Conservation (phyloP, 805 yeast species). For the Ogataea kodamae region DNA sequence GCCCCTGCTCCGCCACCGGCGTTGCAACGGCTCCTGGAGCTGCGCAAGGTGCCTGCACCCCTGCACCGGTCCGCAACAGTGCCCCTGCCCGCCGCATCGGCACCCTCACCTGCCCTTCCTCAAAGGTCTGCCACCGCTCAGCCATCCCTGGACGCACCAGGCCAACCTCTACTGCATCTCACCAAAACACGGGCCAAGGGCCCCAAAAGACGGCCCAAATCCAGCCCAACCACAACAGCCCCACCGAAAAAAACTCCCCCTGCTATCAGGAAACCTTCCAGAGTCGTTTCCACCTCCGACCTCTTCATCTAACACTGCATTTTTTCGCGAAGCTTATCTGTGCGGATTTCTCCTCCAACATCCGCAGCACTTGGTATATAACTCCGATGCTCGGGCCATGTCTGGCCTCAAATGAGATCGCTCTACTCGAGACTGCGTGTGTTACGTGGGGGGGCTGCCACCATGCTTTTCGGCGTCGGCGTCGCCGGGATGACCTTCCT, state of each 20-base stretch:
- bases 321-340: not conserved
- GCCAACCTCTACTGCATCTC: constrained; percentile 38
- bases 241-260: constrained; percentile 26
- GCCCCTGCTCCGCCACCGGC: too few species aligned
- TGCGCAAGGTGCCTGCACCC: too few species aligned
- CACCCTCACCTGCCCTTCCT: constrained; percentile 1
- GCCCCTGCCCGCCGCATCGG: too few species aligned
- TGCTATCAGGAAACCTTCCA: constrained; percentile 26
- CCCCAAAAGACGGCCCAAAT: constrained; percentile 47
- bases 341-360: too few species aligned
- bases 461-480: constrained; percentile 1
- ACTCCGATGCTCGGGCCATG: too few species aligned
- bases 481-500: too few species aligned
- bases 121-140: constrained; percentile 12
- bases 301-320: constrained; percentile 19
- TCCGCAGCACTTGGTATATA: too few species aligned
- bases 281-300: constrained; percentile 27
- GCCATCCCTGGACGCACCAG: constrained; percentile 21
- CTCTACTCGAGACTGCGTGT: too few species aligned
- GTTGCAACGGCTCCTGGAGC: too few species aligned
- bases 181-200: constrained; percentile 49
- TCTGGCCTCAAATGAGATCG: too few species aligned
- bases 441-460: too few species aligned
- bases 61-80: too few species aligned
- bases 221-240: constrained; percentile 37